These are phyloP conservation scores for Globisporangium nunn DNA, from an alignment of 352 stramenopile species.

Conservation along the genomic window DNA sequence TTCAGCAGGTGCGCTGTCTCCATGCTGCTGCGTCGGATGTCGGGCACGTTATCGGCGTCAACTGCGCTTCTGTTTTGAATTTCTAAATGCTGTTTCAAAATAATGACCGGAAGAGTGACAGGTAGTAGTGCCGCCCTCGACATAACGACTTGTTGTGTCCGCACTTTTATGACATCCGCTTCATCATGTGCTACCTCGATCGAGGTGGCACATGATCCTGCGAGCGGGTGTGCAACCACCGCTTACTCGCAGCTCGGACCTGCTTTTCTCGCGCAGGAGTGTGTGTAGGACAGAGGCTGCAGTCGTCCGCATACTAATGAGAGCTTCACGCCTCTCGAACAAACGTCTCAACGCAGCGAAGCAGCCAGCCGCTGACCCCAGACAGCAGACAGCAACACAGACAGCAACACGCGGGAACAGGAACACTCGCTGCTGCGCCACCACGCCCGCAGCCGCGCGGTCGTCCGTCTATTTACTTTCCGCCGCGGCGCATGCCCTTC, in stretches of 20 bases:
- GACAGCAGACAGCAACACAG: neutral
- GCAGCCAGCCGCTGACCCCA: neutral
- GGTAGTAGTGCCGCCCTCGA: no score
- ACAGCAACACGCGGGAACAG: neutral
- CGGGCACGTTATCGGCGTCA: neutral
- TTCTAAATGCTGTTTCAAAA: neutral
- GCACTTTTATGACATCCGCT: no score
- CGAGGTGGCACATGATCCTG: no score
- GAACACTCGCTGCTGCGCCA: neutral
- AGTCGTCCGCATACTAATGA: no score
- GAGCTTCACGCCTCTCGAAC: no score
- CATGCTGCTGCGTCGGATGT: conserved; percentile 22
- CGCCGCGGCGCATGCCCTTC: conserved; percentile 50
- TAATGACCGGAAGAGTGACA: neutral
- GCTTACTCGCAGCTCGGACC: no score
- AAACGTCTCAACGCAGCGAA: neutral
- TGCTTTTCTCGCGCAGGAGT: no score
- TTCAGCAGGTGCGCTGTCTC: conserved; percentile 58
- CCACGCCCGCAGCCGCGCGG: neutral
- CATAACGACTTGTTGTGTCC: no score
- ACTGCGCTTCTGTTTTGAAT: conserved; percentile 2
- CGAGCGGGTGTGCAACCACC: no score
- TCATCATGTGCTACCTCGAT: no score
- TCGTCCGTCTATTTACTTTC: conserved; percentile 13
- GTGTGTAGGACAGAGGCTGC: no score